Evolutionary conservation across 306 rosid species (phyloP), one percentile per base, ranked within the genome.

Genomic region (Medicago lupulina): DNA sequence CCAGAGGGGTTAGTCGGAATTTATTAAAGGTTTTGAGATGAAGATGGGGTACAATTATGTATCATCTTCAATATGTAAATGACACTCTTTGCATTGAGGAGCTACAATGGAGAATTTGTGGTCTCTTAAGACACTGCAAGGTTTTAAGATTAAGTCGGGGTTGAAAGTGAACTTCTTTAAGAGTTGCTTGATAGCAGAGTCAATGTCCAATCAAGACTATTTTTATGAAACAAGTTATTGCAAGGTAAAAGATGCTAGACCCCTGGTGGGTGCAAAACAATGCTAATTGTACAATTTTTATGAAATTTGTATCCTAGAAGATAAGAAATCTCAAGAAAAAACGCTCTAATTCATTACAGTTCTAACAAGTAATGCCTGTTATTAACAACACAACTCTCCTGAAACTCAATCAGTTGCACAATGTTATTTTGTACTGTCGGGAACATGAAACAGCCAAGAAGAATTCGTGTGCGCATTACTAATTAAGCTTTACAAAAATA

Each of bases 401-500:
- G 58, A n/a, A 47, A 9, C 31, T 39, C 43, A 14, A 7, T 47
- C 58, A 46, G 19, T 15, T 15, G 60, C 1, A 4, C 4, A 0
- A 25, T 28, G 74, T 47, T 65, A 65, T 39, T 49, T 66, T 11
- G 59, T 47, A 28, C 57, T n/a, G 55, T 46, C 8, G 47, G 21
- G 41, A 66, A 66, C 54, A 69, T 46, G 23, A 51, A 68, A 14
- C 71, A 41, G 31, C 53, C 36, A 66, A 40, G 36, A 67, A 66
- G 9, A 44, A 46, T 13, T 43, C 8, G 34, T n/a, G 38, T 5
- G 16, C 2, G 51, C 8, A 41, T 39, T 39, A 53, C 38, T 67
- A 9, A 39, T 16, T 67, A 34, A 53, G 70, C 88, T 82, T 61
- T 82, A 75, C 83, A 87, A 54, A 75, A 34, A 54, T 19, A 36